A percentile compares a stretch with the other conserved stretches of the same genome.
phyloP scores from a whole-genome alignment of 2,329 filamentous ascomycete species.

The Emergomyces pasteurianus region DNA sequence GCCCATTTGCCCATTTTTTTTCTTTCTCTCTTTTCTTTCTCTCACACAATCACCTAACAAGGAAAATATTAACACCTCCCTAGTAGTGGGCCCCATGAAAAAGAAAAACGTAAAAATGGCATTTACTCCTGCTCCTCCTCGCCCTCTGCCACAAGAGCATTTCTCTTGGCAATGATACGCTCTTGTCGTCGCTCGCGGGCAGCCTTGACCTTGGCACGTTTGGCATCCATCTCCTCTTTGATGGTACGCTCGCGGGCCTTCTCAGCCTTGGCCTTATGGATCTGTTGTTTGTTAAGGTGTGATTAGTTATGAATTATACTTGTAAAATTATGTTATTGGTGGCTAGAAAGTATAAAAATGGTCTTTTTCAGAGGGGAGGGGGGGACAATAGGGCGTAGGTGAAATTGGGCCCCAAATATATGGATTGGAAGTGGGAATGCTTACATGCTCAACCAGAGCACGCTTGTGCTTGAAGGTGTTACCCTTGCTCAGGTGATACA shows the following conservation, averaged over 20 bases:
- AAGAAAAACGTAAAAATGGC: not conserved
- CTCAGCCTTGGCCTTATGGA: constrained; percentile 99
- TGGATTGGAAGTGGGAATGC: constrained; percentile 25
- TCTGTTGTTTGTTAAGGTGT: constrained; percentile 44
- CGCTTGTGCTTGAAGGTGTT: constrained; percentile 99
- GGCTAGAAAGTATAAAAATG: not conserved
- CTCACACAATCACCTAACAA: constrained; percentile 1
- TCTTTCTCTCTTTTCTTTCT: not conserved
- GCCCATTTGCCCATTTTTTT: no score
- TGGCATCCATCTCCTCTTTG: constrained; percentile 99
- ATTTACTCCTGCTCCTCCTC: constrained; percentile 28
- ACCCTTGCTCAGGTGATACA: constrained; percentile 99
- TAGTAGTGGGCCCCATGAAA: constrained; percentile 1
- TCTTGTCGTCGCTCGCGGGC: constrained; percentile 96
- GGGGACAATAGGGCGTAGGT: not conserved
- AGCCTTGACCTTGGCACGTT: constrained; percentile 99
- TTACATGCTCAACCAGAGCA: constrained; percentile 98
- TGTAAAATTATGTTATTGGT: not conserved
- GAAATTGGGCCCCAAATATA: not conserved
- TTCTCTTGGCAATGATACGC: constrained; percentile 83
- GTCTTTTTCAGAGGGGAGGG: no score
- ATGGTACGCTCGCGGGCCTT: constrained; percentile 89
- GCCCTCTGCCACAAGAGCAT: constrained; percentile 64
- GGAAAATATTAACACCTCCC: constrained; percentile 3
- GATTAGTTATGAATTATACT: not conserved